These are phyloP conservation scores for Corylus avellana DNA, from an alignment of 306 rosid genomes.

Conservation along the genomic window DNA sequence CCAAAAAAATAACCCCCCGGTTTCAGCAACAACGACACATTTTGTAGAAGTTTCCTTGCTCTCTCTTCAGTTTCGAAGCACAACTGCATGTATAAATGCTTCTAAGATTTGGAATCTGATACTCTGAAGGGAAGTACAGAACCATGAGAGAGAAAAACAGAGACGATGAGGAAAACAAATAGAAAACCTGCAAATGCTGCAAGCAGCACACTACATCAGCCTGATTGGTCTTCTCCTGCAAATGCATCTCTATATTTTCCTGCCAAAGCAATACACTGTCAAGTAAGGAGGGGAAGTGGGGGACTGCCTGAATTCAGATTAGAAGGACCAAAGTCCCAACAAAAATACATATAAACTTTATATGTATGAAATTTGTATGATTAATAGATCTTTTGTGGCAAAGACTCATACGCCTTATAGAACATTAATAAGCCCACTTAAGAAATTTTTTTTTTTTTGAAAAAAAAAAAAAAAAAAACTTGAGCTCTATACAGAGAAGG, in stretches of 20 bases:
- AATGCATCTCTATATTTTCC: constrained; percentile 59
- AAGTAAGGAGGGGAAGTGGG: neutral
- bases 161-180: neutral
- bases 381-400: neutral
- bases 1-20: constrained; percentile 99
- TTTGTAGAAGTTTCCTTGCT: constrained; percentile 77
- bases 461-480: neutral
- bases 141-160: neutral
- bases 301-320: neutral
- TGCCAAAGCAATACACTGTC: constrained; percentile 29
- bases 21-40: constrained; percentile 82
- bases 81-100: constrained; percentile 51
- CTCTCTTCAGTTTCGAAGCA: constrained; percentile 93
- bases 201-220: constrained; percentile 93
- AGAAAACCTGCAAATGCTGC: constrained; percentile 88
- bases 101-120: constrained; percentile 21
- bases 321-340: neutral
- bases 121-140: neutral
- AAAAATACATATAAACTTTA: neutral
- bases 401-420: neutral
- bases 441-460: neutral
- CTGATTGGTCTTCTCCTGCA: constrained; percentile 59
- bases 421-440: neutral
- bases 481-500: neutral
- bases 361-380: too few relatives aligned